Percentiles rank a stretch among this genome's conserved stretches.
Evolutionary conservation across 306 rosid species (phyloP).

Genomic region (Cotoneaster glaucophyllus): DNA sequence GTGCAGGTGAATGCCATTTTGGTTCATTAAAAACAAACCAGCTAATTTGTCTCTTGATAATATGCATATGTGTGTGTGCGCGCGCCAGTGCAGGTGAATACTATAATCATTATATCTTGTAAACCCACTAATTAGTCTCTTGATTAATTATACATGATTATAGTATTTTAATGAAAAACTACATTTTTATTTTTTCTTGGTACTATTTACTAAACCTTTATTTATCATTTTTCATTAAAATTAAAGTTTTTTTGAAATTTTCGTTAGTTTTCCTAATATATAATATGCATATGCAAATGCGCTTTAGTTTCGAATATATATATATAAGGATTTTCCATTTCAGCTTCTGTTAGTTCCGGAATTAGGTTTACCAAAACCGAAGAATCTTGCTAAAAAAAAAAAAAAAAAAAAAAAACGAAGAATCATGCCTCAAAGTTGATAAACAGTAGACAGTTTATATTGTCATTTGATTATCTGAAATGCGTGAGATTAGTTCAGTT

Average conservation of each 20-base stretch:
- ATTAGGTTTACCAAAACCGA: no score
- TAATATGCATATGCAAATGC: neutral
- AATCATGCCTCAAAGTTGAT: neutral
- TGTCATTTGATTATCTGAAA: no score
- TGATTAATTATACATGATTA: neutral
- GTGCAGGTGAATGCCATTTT: slow-evolving; percentile 65
- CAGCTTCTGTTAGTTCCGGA: neutral
- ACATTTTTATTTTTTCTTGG: fast-evolving
- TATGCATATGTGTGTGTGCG: neutral
- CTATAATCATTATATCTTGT: neutral
- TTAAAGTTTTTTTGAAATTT: no score
- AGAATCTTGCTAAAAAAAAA: neutral
- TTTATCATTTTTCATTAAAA: no score
- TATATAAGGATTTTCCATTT: no score
- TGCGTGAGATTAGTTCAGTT: no score
- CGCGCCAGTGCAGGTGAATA: no score
- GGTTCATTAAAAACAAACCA: slow-evolving; percentile 5
- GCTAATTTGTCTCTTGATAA: neutral
- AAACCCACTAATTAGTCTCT: neutral
- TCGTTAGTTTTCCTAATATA: no score
- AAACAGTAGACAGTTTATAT: no score
- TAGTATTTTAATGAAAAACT: no score
- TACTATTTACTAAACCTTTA: no score
- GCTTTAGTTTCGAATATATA: neutral
- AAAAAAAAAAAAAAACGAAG: no score